Evolutionary conservation across 2,329 filamentous ascomycete genomes (phyloP).

Genomic region (Apiospora marii): DNA sequence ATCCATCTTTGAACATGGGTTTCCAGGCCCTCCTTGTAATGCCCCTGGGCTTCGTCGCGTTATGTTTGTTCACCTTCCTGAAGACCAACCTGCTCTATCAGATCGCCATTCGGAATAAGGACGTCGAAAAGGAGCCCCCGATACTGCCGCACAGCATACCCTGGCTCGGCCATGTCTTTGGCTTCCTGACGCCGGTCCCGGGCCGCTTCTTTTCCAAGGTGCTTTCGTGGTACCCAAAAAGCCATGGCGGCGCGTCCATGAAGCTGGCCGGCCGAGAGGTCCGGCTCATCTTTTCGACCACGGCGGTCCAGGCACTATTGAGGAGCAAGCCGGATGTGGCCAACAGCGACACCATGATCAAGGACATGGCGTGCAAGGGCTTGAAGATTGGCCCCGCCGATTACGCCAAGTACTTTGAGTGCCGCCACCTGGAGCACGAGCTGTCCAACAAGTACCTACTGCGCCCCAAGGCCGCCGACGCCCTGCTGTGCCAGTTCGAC

Average conservation of each 20-base stretch:
- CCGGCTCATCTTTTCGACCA: background rate
- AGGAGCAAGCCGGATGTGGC: background rate
- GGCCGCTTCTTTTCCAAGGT: background rate
- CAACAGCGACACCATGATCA: slow-evolving; percentile 1
- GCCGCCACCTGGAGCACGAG: slow-evolving; percentile 1
- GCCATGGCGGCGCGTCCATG: background rate
- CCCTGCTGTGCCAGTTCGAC: background rate
- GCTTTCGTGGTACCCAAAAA: background rate
- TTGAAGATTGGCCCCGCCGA: background rate
- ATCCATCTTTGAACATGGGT: background rate
- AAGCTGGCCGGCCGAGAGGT: background rate
- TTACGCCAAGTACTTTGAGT: background rate
- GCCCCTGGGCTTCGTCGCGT: background rate
- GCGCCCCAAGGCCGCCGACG: background rate
- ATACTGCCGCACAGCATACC: background rate
- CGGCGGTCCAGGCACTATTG: background rate
- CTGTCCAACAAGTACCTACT: background rate
- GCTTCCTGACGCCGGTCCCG: background rate
- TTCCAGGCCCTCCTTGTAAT: background rate
- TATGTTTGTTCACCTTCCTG: background rate
- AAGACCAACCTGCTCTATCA: background rate
- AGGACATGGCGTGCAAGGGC: slow-evolving; percentile 4
- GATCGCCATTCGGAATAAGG: background rate
- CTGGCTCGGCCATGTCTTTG: background rate
- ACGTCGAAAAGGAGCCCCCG: background rate